Conservation (phyloP, 2,329 filamentous ascomycete species). For the Pseudogymnoascus sp. region DNA sequence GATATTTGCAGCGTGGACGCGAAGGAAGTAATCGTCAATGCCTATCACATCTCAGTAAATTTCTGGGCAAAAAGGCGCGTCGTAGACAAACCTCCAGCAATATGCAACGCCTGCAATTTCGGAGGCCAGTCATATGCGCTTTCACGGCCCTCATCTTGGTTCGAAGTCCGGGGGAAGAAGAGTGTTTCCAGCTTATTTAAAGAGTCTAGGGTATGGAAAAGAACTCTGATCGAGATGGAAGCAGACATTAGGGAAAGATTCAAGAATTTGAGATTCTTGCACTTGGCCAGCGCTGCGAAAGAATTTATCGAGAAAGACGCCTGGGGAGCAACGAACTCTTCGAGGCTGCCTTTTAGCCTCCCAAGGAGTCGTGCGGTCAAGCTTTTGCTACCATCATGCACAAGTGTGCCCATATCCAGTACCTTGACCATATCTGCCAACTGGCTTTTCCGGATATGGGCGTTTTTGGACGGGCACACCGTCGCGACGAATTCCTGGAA, state of each 20-base stretch:
- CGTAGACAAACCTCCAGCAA: conserved; percentile 22
- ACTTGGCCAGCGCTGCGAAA: conserved; percentile 29
- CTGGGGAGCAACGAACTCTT: conserved; percentile 29
- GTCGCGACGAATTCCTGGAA: conserved; percentile 27
- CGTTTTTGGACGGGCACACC: conserved; percentile 30
- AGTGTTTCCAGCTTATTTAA: conserved; percentile 25
- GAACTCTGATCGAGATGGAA: conserved; percentile 24
- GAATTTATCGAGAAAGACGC: conserved; percentile 28
- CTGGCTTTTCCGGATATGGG: conserved; percentile 26
- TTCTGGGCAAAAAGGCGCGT: not conserved
- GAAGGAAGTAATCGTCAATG: conserved; percentile 24
- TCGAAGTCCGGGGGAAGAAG: conserved; percentile 27
- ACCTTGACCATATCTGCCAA: conserved; percentile 23
- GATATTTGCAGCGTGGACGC: conserved; percentile 18
- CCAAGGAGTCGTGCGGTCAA: conserved; percentile 27
- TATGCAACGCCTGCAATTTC: conserved; percentile 24
- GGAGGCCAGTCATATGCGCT: conserved; percentile 26
- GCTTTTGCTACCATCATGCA: conserved; percentile 25
- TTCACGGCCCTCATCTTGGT: conserved; percentile 14
- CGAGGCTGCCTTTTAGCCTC: conserved; percentile 26
- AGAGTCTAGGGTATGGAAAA: conserved; percentile 27
- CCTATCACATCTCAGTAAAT: conserved; percentile 10
- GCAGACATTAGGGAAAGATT: conserved; percentile 27
- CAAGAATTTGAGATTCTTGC: conserved; percentile 23
- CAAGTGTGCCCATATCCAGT: conserved; percentile 28